Base-by-base conservation (phyloP, 2,329 filamentous ascomycete genomes). In the Neonectria faginata region DNA sequence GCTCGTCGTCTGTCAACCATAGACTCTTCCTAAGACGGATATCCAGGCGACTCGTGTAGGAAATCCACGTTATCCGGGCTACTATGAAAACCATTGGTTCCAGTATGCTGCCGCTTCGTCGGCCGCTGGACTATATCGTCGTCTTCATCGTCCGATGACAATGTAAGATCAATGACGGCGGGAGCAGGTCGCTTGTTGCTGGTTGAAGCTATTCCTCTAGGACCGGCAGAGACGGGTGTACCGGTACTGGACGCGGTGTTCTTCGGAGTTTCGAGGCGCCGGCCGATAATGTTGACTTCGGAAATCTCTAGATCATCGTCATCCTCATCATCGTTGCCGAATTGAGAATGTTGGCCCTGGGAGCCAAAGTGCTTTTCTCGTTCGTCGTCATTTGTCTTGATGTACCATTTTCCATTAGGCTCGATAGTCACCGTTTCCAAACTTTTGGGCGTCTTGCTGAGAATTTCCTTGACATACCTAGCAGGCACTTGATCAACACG, bases 371-470 rank as follows among this genome's bases (percentile, higher is more conserved):
- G 76, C 71, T 41, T 76, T 63, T 10, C 70, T 57, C 44, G 64
- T 8, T 76, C 75, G 8, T 78, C 75, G 6, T 80, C 79, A 3
- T 74, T 70, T 10, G 73, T 74, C 47, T 82, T 81, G 8, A 77
- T 75, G 54, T 79, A 78, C 96, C 96, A 99, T 70, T 85, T 84
- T 3, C 95, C 96, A 69, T 94, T 86, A 1, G 95, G 93, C 73
- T 98, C 93, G 45, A 99, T 93, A 1, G 91, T 94, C 27, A 98
- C 94, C 71, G 97, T 92, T 61, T 97, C 94, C 0, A 91, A 83
- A 20, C 87, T 89, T 44, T 84, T 84, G 0, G 89, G 80, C 0
- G 95, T 97, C 36, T 87, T 89, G 60, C 87, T 84, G 27, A 99
- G 81, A 59, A 99, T 97, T 68, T 97, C 92, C 74, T 91, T 89